These are phyloP conservation scores for Fusarium buharicum DNA, from an alignment of 2,329 filamentous ascomycete genomes.

Conservation along the genomic window DNA sequence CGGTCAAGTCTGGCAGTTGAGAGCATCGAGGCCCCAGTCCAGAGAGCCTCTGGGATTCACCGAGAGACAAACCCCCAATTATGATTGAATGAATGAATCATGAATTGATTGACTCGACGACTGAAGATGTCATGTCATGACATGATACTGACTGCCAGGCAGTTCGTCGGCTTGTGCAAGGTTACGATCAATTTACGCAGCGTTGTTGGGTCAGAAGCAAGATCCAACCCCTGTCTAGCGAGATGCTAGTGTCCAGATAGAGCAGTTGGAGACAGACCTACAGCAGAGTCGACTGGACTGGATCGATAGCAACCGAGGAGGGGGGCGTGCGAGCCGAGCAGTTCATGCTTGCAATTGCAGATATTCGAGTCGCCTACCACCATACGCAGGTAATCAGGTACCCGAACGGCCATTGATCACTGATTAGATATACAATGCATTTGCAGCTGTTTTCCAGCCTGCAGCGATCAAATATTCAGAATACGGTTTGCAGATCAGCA, in stretches of 20 bases:
- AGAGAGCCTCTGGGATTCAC: constrained; percentile 9
- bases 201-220: constrained; percentile 40
- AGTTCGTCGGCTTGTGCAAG: constrained; percentile 32
- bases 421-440: no score
- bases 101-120: constrained; percentile 12
- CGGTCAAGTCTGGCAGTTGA: constrained; percentile 4
- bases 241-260: constrained; percentile 40
- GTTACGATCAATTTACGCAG: constrained; percentile 32
- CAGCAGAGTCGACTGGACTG: constrained; percentile 16
- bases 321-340: constrained; percentile 30
- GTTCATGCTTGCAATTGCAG: constrained; percentile 36
- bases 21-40: constrained; percentile 19
- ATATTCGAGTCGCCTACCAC: constrained; percentile 16
- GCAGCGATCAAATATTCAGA: constrained; percentile 12
- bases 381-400: constrained; percentile 16
- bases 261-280: constrained; percentile 37
- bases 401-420: not conserved
- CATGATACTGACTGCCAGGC: constrained; percentile 29
- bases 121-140: constrained; percentile 9
- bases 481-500: constrained; percentile 34
- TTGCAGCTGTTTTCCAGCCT: not conserved
- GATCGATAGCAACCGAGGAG: constrained; percentile 19
- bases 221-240: constrained; percentile 39
- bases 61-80: constrained; percentile 26
- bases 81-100: constrained; percentile 5